Conservation (phyloP, 2,329 filamentous ascomycete species). For the Pyricularia sp. region DNA sequence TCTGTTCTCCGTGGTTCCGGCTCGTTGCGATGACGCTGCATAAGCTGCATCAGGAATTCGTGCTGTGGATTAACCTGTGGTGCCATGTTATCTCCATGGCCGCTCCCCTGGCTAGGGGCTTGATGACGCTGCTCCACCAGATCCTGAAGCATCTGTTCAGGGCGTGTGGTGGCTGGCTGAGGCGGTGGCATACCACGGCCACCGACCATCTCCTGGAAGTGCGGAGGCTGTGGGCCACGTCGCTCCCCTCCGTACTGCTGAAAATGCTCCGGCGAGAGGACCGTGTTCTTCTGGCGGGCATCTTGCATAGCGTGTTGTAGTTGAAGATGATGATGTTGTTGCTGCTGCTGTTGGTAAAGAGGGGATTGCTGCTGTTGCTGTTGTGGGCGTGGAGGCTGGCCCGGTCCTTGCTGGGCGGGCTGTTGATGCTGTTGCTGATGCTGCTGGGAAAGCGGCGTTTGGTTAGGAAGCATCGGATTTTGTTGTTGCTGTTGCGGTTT, state of each 20-base stretch:
- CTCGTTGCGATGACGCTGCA: slow-evolving; percentile 44
- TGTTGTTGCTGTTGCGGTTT: slow-evolving; percentile 7
- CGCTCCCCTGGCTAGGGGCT: slow-evolving; percentile 35
- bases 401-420: neutral
- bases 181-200: slow-evolving; percentile 27
- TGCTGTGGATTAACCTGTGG: slow-evolving; percentile 33
- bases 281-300: slow-evolving; percentile 21
- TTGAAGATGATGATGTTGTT: slow-evolving; percentile 3
- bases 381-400: slow-evolving; percentile 1
- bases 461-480: slow-evolving; percentile 6
- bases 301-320: slow-evolving; percentile 11
- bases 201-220: slow-evolving; percentile 38
- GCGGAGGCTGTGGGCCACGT: slow-evolving; percentile 20
- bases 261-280: slow-evolving; percentile 35
- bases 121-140: slow-evolving; percentile 46
- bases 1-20: slow-evolving; percentile 39
- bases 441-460: neutral
- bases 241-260: slow-evolving; percentile 32
- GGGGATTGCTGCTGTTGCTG: slow-evolving; percentile 1
- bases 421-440: slow-evolving; percentile 1
- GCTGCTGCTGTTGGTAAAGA: slow-evolving; percentile 2
- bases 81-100: slow-evolving; percentile 24
- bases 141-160: slow-evolving; percentile 49
- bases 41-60: slow-evolving; percentile 77
- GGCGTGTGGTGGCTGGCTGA: slow-evolving; percentile 33